phyloP scores from a whole-genome alignment of 441 rosid genomes.

The Syzygium syzygioides region DNA sequence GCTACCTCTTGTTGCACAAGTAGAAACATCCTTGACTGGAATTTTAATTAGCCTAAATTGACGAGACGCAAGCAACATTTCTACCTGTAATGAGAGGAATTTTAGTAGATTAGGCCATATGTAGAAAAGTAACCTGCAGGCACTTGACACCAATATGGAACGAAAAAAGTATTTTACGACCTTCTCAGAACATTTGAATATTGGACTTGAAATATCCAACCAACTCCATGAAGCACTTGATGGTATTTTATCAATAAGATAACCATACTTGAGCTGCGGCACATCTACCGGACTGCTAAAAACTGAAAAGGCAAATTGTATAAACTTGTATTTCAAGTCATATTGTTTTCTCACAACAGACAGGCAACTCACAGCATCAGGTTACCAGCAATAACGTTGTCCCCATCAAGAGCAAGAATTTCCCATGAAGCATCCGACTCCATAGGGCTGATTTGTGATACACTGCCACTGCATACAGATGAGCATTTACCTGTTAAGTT shows the following conservation, averaged over 20 bases:
- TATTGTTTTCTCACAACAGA: not conserved
- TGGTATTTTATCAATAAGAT: slow-evolving; percentile 29
- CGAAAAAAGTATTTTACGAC: slow-evolving; percentile 17
- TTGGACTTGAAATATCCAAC: slow-evolving; percentile 54
- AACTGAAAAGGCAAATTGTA: slow-evolving; percentile 28
- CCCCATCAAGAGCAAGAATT: slow-evolving; percentile 61
- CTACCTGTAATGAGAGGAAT: slow-evolving; percentile 42
- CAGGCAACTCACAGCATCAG: slow-evolving; percentile 5
- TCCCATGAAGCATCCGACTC: slow-evolving; percentile 69
- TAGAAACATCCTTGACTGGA: slow-evolving; percentile 58
- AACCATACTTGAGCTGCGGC: slow-evolving; percentile 71
- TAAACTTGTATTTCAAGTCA: not conserved
- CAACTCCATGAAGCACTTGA: slow-evolving; percentile 52
- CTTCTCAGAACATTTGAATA: slow-evolving; percentile 56
- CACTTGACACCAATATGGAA: not conserved
- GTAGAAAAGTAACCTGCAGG: not conserved
- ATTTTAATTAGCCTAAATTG: slow-evolving; percentile 56
- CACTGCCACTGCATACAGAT: slow-evolving; percentile 51
- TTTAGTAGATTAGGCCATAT: not conserved
- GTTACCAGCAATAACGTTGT: slow-evolving; percentile 74
- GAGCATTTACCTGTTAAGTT: slow-evolving; percentile 5
- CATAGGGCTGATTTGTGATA: slow-evolving; percentile 56
- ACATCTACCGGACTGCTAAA: slow-evolving; percentile 78
- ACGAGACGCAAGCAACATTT: slow-evolving; percentile 43
- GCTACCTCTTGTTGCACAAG: slow-evolving; percentile 54